A percentile compares a stretch with the other conserved stretches of the same genome.
Evolutionary conservation across 2,329 filamentous ascomycete genomes (phyloP).

Genomic region (Ambrosiella cleistominuta): DNA sequence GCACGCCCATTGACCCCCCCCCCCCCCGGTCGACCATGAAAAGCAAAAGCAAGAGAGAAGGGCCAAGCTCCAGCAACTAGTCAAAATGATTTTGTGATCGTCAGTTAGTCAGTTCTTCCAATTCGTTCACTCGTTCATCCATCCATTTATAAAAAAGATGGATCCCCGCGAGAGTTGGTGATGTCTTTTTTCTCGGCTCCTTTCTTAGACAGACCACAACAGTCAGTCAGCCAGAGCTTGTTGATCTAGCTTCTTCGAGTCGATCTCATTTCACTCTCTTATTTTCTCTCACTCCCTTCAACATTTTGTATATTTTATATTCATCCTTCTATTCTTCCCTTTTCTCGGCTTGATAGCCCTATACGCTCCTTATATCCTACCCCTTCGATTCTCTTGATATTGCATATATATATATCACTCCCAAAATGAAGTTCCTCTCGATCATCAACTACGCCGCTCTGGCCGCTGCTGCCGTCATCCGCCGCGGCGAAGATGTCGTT

Average conservation of each 20-base stretch:
- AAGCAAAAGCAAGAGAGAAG: too few species aligned
- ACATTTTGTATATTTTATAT: background rate
- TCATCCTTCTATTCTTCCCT: background rate
- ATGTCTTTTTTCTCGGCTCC: constrained; percentile 1
- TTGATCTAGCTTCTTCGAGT: constrained; percentile 6
- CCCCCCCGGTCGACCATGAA: too few species aligned
- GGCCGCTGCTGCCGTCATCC: constrained; percentile 12
- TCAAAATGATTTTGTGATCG: background rate
- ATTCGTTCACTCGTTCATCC: background rate
- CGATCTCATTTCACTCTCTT: background rate
- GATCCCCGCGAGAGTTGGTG: background rate
- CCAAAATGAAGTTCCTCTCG: constrained; percentile 11
- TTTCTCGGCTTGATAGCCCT: background rate
- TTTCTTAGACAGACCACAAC: constrained; percentile 1
- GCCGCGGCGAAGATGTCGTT: constrained; percentile 7
- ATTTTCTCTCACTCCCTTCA: background rate
- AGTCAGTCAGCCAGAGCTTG: constrained; percentile 8
- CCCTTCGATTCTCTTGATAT: background rate
- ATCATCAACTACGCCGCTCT: constrained; percentile 8
- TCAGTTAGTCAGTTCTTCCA: background rate
- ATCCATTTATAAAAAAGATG: background rate
- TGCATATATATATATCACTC: background rate
- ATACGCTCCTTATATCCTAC: too few species aligned
- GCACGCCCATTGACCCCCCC: too few species aligned
- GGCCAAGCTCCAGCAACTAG: background rate